Conservation (phyloP, 106 monocot species). For the Dactylorhiza incarnata region DNA sequence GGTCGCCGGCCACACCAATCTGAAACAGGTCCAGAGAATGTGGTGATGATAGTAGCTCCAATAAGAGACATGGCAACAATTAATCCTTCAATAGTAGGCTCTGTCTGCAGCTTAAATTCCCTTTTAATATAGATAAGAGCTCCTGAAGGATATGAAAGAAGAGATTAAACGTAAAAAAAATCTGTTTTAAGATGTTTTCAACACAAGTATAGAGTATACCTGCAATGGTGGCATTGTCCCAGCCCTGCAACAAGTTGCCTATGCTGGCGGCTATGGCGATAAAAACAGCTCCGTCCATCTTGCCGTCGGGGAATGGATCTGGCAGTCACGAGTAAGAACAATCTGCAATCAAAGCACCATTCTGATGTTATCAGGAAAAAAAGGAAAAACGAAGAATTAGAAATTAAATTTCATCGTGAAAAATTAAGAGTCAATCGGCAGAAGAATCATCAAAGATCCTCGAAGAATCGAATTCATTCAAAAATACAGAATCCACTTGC, state of each 20-base stretch:
- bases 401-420: not conserved
- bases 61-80: constrained; percentile 34
- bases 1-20: constrained; percentile 22
- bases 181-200: too few relatives aligned
- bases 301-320: not conserved
- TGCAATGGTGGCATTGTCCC: constrained; percentile 50
- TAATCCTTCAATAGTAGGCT: constrained; percentile 29
- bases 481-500: not conserved
- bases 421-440: not conserved
- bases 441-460: not conserved
- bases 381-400: not conserved
- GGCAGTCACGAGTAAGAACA: not conserved
- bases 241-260: constrained; percentile 40
- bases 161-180: not conserved
- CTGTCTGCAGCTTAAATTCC: constrained; percentile 23
- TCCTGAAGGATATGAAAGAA: constrained; percentile 7
- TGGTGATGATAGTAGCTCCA: constrained; percentile 31
- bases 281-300: constrained; percentile 28
- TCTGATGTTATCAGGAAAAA: not conserved
- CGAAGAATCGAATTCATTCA: not conserved
- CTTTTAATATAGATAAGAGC: constrained; percentile 33
- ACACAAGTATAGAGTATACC: constrained; percentile 13
- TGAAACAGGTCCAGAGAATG: constrained; percentile 31
- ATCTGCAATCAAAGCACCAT: not conserved
- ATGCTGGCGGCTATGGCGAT: constrained; percentile 33